A percentile compares a stretch with the other conserved stretches of the same genome.
These are phyloP conservation scores for Paramecium pentaurelia DNA, from an alignment of 73 alveolate species.

Conservation along the genomic window DNA sequence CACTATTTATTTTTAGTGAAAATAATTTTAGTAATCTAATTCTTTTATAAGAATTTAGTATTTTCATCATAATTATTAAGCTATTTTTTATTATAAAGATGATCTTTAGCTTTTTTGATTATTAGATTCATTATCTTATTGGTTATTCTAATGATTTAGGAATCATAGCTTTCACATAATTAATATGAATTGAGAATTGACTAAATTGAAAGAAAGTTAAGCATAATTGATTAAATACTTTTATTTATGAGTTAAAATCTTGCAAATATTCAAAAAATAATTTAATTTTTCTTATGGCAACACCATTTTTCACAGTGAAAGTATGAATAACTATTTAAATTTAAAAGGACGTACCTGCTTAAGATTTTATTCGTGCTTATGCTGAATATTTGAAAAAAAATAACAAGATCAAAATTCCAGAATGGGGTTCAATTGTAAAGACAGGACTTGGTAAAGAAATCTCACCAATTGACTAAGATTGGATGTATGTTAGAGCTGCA, in stretches of 20 bases:
- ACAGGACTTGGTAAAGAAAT: slow-evolving; percentile 85
- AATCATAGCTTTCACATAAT: background rate
- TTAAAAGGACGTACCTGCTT: slow-evolving; percentile 88
- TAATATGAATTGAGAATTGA: background rate
- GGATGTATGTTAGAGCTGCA: slow-evolving; percentile 97
- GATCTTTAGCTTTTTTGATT: background rate
- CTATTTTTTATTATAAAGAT: background rate
- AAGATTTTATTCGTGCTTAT: slow-evolving; percentile 86
- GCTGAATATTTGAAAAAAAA: slow-evolving; percentile 91
- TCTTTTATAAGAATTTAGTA: background rate
- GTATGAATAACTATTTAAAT: background rate
- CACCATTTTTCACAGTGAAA: slow-evolving; percentile 4
- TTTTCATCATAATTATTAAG: no score
- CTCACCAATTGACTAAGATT: slow-evolving; percentile 93
- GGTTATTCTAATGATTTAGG: background rate
- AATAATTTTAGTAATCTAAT: background rate
- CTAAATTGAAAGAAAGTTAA: background rate
- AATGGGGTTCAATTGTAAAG: slow-evolving; percentile 89
- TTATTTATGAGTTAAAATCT: slow-evolving; percentile 81
- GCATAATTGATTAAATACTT: background rate
- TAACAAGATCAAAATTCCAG: slow-evolving; percentile 90
- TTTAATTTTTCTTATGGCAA: slow-evolving; percentile 49
- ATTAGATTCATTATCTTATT: background rate
- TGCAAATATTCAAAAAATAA: slow-evolving; percentile 90
- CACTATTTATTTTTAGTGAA: background rate